phyloP scores from a whole-genome alignment of 2,329 filamentous ascomycete species.

The Epichloe coenophiala region DNA sequence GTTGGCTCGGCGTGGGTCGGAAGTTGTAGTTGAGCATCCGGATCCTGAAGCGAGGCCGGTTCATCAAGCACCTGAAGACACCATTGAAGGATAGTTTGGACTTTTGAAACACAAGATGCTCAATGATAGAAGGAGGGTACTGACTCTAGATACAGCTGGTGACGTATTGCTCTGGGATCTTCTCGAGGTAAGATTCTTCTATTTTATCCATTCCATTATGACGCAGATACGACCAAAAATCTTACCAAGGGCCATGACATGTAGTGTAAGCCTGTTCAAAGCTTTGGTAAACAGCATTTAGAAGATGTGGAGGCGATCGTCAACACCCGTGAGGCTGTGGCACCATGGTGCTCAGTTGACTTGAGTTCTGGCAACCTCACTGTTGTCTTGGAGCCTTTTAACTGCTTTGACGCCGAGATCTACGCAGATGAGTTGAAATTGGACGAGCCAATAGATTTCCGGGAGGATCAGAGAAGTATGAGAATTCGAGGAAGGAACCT shows the following conservation, averaged over 20 bases:
- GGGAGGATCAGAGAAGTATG: slow-evolving; percentile 84
- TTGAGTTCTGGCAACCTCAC: slow-evolving; percentile 84
- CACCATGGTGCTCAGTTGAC: slow-evolving; percentile 93
- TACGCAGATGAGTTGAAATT: slow-evolving; percentile 82
- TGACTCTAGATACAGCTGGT: slow-evolving; percentile 88
- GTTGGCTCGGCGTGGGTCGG: slow-evolving; percentile 25
- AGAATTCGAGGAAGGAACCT: background rate
- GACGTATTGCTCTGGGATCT: slow-evolving; percentile 95
- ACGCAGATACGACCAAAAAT: background rate
- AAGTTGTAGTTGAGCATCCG: slow-evolving; percentile 15
- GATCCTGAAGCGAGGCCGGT: slow-evolving; percentile 41
- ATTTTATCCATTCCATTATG: background rate
- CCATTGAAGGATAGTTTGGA: slow-evolving; percentile 89
- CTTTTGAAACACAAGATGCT: slow-evolving; percentile 86
- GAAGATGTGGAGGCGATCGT: slow-evolving; percentile 82
- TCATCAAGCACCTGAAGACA: slow-evolving; percentile 57
- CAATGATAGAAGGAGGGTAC: slow-evolving; percentile 76
- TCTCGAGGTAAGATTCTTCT: slow-evolving; percentile 44
- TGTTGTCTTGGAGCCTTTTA: slow-evolving; percentile 83
- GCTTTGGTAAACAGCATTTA: slow-evolving; percentile 87
- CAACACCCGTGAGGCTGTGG: slow-evolving; percentile 78
- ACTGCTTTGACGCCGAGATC: slow-evolving; percentile 94
- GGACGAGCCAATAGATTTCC: slow-evolving; percentile 63
- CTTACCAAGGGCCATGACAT: background rate
- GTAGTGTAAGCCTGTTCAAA: slow-evolving; percentile 73